Conservation (phyloP, 83 land plant genomes). For the Picea abies region DNA sequence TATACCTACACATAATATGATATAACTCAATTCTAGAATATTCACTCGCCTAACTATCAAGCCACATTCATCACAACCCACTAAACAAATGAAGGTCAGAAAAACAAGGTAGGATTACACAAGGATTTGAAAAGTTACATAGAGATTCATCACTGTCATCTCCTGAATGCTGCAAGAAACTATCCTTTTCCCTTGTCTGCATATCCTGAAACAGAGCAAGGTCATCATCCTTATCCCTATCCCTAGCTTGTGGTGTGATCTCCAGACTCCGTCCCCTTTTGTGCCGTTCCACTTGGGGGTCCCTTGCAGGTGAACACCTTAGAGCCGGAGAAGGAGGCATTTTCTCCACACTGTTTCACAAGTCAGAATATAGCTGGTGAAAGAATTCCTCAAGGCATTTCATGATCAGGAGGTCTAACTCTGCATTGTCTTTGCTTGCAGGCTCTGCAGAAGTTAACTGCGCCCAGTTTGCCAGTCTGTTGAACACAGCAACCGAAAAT, state of each 20-base stretch:
- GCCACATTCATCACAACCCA: neutral
- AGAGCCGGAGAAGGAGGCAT: slow-evolving; percentile 79
- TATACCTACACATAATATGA: neutral
- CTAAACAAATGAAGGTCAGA: neutral
- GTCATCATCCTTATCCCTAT: slow-evolving; percentile 67
- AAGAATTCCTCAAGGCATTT: neutral
- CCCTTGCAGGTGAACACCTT: slow-evolving; percentile 50
- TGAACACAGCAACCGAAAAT: neutral
- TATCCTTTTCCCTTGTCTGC: slow-evolving; percentile 54
- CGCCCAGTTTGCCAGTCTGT: neutral
- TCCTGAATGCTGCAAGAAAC: slow-evolving; percentile 47
- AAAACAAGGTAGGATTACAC: neutral
- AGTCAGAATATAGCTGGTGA: neutral
- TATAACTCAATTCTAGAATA: neutral
- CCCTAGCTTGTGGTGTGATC: slow-evolving; percentile 25
- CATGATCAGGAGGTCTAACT: neutral
- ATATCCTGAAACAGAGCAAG: slow-evolving; percentile 66
- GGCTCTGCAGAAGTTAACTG: slow-evolving; percentile 2
- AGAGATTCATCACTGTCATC: slow-evolving; percentile 64
- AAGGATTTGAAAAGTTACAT: slow-evolving; percentile 30
- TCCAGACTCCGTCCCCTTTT: slow-evolving; percentile 69
- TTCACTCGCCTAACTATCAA: neutral
- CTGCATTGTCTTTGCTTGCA: neutral
- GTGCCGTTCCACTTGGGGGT: slow-evolving; percentile 29
- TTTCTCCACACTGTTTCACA: slow-evolving; percentile 4